Evolutionary conservation across 2,329 filamentous ascomycete species (phyloP).

Genomic region (Arthrinium phaeospermum): DNA sequence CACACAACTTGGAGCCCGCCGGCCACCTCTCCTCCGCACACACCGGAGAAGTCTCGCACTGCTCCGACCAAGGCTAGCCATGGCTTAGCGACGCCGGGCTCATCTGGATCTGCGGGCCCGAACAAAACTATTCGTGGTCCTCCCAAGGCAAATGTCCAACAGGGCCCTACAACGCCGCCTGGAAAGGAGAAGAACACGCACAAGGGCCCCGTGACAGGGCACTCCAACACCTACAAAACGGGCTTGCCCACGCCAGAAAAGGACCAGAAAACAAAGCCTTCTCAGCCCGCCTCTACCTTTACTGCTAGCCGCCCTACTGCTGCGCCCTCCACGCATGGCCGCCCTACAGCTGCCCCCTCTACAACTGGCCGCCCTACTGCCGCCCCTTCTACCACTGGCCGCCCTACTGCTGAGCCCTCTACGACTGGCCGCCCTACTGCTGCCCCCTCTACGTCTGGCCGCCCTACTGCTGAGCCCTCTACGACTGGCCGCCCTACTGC

Average conservation of each 20-base stretch:
- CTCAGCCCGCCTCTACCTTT: neutral
- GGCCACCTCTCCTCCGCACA: neutral
- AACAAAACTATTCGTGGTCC: neutral
- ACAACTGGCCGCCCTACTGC: too few species aligned
- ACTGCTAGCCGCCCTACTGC: neutral
- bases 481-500: neutral
- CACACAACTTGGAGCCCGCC: neutral
- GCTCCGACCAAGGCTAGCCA: neutral
- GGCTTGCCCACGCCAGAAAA: neutral
- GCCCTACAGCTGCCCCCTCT: too few species aligned
- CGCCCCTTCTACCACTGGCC: too few species aligned
- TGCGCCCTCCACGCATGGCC: too few species aligned
- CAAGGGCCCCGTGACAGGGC: neutral
- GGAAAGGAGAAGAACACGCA: neutral
- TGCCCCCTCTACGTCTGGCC: too few species aligned
- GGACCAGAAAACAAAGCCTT: neutral
- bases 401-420: too few species aligned
- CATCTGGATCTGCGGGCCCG: neutral
- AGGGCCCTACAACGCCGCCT: neutral
- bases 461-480: neutral
- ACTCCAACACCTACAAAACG: neutral
- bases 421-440: too few species aligned
- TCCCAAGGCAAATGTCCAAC: neutral
- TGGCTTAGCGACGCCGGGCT: neutral
- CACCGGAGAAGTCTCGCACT: too few species aligned